Evolutionary conservation across 108 stramenopile species (phyloP).

Genomic region (Stephanodiscus minutulus): DNA sequence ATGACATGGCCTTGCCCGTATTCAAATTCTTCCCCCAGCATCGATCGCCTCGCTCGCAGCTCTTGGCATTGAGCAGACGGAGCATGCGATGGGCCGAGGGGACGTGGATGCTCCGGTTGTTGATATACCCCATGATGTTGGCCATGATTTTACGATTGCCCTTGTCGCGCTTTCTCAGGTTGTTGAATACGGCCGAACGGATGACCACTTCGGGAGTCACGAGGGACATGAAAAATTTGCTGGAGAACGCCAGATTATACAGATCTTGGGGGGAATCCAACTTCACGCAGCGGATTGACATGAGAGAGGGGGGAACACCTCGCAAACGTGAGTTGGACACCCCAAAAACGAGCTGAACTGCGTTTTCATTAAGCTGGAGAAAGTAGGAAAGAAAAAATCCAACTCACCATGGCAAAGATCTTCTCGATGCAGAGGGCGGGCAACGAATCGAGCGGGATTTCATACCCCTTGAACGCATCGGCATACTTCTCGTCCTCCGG

Average conservation of each 20-base stretch:
- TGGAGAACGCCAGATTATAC: conserved; percentile 24
- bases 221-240: conserved; percentile 23
- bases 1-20: conserved; percentile 23
- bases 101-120: conserved; percentile 42
- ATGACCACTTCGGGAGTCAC: conserved; percentile 42
- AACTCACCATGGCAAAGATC: conserved; percentile 21
- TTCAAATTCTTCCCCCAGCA: conserved; percentile 48
- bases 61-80: conserved; percentile 35
- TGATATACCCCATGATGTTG: conserved; percentile 33
- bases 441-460: conserved; percentile 35
- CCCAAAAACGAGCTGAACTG: not conserved
- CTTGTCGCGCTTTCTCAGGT: conserved; percentile 31
- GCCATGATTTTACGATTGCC: conserved; percentile 24
- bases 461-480: conserved; percentile 30
- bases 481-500: conserved; percentile 31
- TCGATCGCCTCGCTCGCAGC: conserved; percentile 45
- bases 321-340: not conserved
- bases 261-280: conserved; percentile 37
- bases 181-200: conserved; percentile 41
- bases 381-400: not conserved
- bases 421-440: conserved; percentile 44
- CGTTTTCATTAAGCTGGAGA: not conserved
- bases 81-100: conserved; percentile 41
- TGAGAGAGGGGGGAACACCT: not conserved
- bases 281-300: not conserved